Conservation (phyloP, 2,329 filamentous ascomycete species). For the Pestalotiopsis sp. region DNA sequence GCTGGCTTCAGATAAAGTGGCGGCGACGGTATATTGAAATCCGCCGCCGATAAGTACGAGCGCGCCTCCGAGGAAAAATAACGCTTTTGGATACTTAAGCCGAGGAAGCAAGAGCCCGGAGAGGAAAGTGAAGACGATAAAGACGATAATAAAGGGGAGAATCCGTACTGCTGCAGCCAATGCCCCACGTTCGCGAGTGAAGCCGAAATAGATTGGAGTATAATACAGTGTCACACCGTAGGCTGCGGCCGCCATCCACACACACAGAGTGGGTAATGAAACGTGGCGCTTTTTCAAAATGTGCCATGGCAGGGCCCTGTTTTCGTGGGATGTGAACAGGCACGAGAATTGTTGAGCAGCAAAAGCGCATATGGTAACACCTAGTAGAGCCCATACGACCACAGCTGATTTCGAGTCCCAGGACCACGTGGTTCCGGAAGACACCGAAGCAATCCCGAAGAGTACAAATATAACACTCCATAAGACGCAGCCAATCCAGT, state of each 20-base stretch:
- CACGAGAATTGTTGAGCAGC: conserved; percentile 44
- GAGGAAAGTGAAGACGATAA: conserved; percentile 58
- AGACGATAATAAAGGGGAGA: conserved; percentile 42
- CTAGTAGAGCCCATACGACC: conserved; percentile 45
- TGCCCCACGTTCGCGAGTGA: conserved; percentile 41
- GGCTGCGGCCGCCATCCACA: conserved; percentile 32
- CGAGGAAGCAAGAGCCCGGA: conserved; percentile 42
- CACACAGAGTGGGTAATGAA: conserved; percentile 44
- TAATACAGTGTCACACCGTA: conserved; percentile 49
- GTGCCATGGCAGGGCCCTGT: conserved; percentile 46
- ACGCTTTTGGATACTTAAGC: conserved; percentile 36
- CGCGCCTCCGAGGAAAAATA: conserved; percentile 29
- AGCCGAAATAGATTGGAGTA: conserved; percentile 56
- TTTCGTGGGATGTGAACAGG: conserved; percentile 42
- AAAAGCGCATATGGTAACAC: conserved; percentile 43
- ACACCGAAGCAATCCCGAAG: conserved; percentile 47
- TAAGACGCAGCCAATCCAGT: conserved; percentile 30
- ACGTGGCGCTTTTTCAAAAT: conserved; percentile 39
- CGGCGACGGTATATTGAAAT: conserved; percentile 25
- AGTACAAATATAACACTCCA: conserved; percentile 34
- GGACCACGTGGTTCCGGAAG: conserved; percentile 48
- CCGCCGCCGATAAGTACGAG: conserved; percentile 26
- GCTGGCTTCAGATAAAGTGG: conserved; percentile 22
- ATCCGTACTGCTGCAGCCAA: conserved; percentile 41
- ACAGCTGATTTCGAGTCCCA: conserved; percentile 49